Evolutionary conservation across 2,329 filamentous ascomycete genomes (phyloP).

Genomic region (Epichloe uncinata): DNA sequence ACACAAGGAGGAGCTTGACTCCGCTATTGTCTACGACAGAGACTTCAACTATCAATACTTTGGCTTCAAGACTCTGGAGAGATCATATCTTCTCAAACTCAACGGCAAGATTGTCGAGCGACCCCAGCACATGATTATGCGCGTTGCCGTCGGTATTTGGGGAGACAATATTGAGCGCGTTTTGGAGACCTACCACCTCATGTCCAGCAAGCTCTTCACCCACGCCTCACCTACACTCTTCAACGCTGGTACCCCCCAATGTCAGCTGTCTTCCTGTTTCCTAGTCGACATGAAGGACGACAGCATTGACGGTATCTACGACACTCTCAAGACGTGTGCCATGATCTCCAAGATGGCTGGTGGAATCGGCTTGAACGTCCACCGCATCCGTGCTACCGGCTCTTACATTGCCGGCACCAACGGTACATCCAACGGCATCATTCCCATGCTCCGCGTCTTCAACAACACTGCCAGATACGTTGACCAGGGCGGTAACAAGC

Average conservation of each 20-base stretch:
- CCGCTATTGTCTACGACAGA: slow-evolving; percentile 95
- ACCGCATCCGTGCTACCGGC: slow-evolving; percentile 92
- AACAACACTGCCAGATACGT: slow-evolving; percentile 99
- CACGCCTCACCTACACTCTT: slow-evolving; percentile 96
- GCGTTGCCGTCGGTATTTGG: slow-evolving; percentile 93
- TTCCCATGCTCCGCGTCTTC: slow-evolving; percentile 96
- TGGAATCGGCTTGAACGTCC: slow-evolving; percentile 91
- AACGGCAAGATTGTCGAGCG: slow-evolving; percentile 93
- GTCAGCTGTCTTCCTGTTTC: slow-evolving; percentile 96
- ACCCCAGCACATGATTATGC: slow-evolving; percentile 99
- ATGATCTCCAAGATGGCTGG: slow-evolving; percentile 99
- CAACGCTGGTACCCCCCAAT: slow-evolving; percentile 94
- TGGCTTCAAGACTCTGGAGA: slow-evolving; percentile 97
- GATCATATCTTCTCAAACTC: slow-evolving; percentile 91
- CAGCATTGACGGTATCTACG: slow-evolving; percentile 98
- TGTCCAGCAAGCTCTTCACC: slow-evolving; percentile 98
- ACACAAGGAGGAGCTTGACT: slow-evolving; percentile 94
- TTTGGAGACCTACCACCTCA: slow-evolving; percentile 95
- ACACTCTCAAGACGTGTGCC: slow-evolving; percentile 96
- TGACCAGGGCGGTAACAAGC: slow-evolving; percentile 98
- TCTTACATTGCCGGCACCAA: slow-evolving; percentile 98
- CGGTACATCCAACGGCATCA: slow-evolving; percentile 91
- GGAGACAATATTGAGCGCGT: slow-evolving; percentile 89
- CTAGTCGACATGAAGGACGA: slow-evolving; percentile 99
- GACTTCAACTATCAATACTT: slow-evolving; percentile 99